These are phyloP conservation scores for Alternaria sp. DNA, from an alignment of 2,329 filamentous ascomycete species.

Conservation along the genomic window DNA sequence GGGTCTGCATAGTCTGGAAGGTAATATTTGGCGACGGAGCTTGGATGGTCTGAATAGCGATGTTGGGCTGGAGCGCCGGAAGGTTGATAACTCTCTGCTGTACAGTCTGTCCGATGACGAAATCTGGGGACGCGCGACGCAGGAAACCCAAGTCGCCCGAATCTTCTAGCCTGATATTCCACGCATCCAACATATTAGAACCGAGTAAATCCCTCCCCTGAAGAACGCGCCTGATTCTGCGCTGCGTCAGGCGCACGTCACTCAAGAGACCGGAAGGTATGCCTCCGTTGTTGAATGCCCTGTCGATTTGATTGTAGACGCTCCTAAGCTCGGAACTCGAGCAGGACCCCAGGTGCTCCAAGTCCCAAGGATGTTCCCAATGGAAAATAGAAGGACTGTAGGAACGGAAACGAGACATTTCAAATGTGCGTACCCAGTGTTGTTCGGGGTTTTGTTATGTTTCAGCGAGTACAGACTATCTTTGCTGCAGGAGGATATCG, in stretches of 20 bases:
- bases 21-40: background rate
- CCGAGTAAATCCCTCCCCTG: background rate
- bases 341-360: background rate
- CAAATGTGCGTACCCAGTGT: background rate
- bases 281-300: background rate
- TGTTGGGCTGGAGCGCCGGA: background rate
- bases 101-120: background rate
- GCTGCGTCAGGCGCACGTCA: background rate
- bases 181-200: background rate
- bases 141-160: background rate
- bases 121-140: background rate
- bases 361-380: background rate
- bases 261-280: too few species aligned
- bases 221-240: background rate
- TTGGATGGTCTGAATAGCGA: background rate
- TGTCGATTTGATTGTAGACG: background rate
- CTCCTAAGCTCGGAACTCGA: background rate
- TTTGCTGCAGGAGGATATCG: background rate
- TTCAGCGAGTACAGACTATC: background rate
- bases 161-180: too few species aligned
- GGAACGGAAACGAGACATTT: background rate
- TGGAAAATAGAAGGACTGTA: too few species aligned
- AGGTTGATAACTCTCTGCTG: background rate
- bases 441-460: background rate
- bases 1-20: background rate